Evolutionary conservation across 306 rosid genomes (phyloP).

Genomic region (Vigna trinervia): DNA sequence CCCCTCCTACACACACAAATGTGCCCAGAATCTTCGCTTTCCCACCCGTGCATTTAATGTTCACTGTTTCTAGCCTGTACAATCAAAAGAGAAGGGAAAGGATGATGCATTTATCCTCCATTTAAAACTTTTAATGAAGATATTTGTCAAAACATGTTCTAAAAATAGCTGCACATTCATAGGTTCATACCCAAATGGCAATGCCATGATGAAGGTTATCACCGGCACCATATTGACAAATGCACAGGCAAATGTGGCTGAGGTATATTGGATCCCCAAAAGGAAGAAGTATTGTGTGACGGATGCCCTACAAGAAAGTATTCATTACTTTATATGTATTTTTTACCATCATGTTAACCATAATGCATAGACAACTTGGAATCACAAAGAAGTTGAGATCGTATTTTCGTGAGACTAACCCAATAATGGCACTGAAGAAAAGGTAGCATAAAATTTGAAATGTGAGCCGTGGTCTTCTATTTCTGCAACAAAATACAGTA

Average conservation of each 20-base stretch:
- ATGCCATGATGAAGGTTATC: constrained; percentile 76
- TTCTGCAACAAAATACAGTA: constrained; percentile 57
- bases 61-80: constrained; percentile 73
- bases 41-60: constrained; percentile 73
- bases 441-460: constrained; percentile 67
- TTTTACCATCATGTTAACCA: constrained; percentile 24
- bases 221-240: constrained; percentile 82
- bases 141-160: too few species aligned
- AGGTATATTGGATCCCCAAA: constrained; percentile 85
- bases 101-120: constrained; percentile 13
- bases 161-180: neutral
- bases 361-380: neutral
- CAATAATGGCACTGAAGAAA: constrained; percentile 88
- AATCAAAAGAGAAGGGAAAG: constrained; percentile 20
- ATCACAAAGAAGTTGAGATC: neutral
- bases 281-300: constrained; percentile 85
- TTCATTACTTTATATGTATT: neutral
- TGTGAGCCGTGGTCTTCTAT: constrained; percentile 67
- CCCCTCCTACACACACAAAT: constrained; percentile 74
- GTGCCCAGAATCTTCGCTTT: constrained; percentile 80
- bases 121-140: neutral
- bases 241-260: constrained; percentile 94
- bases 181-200: constrained; percentile 76
- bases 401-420: constrained; percentile 56
- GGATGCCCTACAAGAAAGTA: constrained; percentile 64